A percentile compares a stretch with the other conserved stretches of the same genome.
Evolutionary conservation across 192 early-diverging fungal genomes (phyloP).

Genomic region (Polychytrium aggregatum): DNA sequence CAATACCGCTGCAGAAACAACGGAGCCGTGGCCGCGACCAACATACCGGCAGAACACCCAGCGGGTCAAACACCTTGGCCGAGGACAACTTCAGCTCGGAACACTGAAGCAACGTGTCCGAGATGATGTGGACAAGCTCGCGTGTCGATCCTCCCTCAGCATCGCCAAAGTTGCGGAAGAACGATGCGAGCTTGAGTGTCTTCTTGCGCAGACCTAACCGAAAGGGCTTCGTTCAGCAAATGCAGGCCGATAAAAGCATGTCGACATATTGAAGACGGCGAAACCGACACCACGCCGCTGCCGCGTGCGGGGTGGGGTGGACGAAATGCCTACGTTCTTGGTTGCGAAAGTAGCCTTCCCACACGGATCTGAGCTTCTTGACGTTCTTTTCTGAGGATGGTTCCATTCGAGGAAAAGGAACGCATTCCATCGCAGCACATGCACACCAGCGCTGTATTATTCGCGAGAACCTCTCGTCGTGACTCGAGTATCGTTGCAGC

Average conservation of each 20-base stretch:
- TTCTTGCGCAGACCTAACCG: slow-evolving; percentile 17
- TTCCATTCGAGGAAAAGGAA: no score
- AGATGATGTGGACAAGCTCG: slow-evolving; percentile 3
- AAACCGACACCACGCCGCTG: not conserved
- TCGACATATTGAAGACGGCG: not conserved
- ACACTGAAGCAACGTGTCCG: slow-evolving; percentile 15
- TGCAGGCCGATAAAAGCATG: no score
- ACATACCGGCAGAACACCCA: no score
- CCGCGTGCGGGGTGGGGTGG: not conserved
- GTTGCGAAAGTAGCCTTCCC: slow-evolving; percentile 13
- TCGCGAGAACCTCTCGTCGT: no score
- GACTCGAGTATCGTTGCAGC: no score
- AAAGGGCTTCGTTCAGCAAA: not conserved
- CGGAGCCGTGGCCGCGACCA: no score
- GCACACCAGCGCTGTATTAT: no score
- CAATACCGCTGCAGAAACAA: no score
- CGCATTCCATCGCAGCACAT: no score
- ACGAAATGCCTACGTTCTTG: slow-evolving; percentile 15
- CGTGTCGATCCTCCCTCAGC: slow-evolving; percentile 8
- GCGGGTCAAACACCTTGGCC: slow-evolving; percentile 1
- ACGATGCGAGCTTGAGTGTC: slow-evolving; percentile 17
- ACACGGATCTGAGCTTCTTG: slow-evolving; percentile 2
- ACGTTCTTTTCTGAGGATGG: slow-evolving; percentile 12
- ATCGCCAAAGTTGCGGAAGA: slow-evolving; percentile 20
- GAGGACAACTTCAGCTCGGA: slow-evolving; percentile 20